Conservation (phyloP, 805 yeast species). For the Pichia californica region DNA sequence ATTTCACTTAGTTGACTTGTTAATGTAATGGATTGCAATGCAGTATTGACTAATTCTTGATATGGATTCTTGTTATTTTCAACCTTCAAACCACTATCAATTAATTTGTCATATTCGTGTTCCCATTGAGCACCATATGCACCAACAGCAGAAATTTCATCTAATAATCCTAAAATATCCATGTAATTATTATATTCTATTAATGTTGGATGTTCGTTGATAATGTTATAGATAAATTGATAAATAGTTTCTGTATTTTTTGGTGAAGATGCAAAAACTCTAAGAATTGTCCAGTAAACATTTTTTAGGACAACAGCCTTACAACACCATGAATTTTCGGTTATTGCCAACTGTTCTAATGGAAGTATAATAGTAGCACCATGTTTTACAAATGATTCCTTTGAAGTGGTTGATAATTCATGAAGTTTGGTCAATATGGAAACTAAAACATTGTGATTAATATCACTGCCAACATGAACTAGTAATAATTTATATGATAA, state of each 20-base stretch:
- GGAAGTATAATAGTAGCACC: slow-evolving; percentile 43
- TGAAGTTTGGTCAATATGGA: slow-evolving; percentile 22
- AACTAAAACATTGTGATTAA: slow-evolving; percentile 17
- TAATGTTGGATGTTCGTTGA: slow-evolving; percentile 27
- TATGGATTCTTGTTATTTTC: slow-evolving; percentile 40
- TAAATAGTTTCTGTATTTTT: slow-evolving; percentile 38
- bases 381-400: slow-evolving; percentile 38
- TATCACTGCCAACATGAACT: slow-evolving; percentile 31
- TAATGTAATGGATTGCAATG: slow-evolving; percentile 55
- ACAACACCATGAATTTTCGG: slow-evolving; percentile 38
- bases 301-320: slow-evolving; percentile 31
- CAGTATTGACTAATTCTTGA: slow-evolving; percentile 48
- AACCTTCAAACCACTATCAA: slow-evolving; percentile 37
- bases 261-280: slow-evolving; percentile 40
- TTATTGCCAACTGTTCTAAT: slow-evolving; percentile 41
- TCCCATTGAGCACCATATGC: slow-evolving; percentile 76
- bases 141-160: slow-evolving; percentile 76
- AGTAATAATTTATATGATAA: slow-evolving; percentile 47
- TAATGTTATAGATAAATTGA: slow-evolving; percentile 38
- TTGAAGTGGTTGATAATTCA: slow-evolving; percentile 21
- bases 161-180: slow-evolving; percentile 62
- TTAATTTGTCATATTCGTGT: slow-evolving; percentile 46
- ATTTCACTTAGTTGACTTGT: slow-evolving; percentile 46
- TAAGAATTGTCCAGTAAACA: slow-evolving; percentile 42
- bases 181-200: slow-evolving; percentile 50